Base-by-base conservation (phyloP, 2,329 filamentous ascomycete species). In the Neurospora crassa region DNA sequence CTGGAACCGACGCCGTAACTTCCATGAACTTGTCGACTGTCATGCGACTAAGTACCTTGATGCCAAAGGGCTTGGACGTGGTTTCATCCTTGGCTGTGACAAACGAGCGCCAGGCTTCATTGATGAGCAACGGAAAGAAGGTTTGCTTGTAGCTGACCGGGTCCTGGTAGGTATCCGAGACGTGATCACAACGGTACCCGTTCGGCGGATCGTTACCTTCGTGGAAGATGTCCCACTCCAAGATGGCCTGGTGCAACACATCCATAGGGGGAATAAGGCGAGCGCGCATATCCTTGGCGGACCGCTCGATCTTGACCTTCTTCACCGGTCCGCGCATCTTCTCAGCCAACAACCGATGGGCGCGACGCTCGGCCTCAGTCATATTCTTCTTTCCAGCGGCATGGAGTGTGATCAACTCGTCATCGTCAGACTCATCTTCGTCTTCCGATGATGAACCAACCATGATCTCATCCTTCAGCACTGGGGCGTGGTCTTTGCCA, bases 71-170 rank as follows among this genome's bases (percentile, higher is more conserved):
- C 78, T 91, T 93, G 74, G 90, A 89, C 24, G 88, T 92, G 68
- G 90, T 89, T 80, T 99, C 96, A 77, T 97, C 93, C 79, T 94
- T 94, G 24, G 92, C 88, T 68, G 93, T 94, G 69, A 96, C 90
- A 79, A 99, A 96, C 5, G 92, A 92, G 78, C 96, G 92, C 96
- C 96, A 99, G 40, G 95, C 95, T 83, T 99, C 96, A 37, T 97
- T 91, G 40, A 96, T 89, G 42, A 99, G 86, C 29, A 99, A 85
- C 6, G 95, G 94, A 75, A 96, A 90, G 80, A 99, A 99, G 0
- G 94, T 97, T 72, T 89, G 86, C 79, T 96, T 92, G 79, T 99
- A 99, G 68, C 92, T 90, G 63, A 83, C 83, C 0, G 94, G 92
- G 75, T 93, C 90, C 40, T 84, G 80, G 81, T 97, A 99, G 0